Base-by-base conservation (phyloP, 768 basidiomycete genomes). In the Russula sp. region DNA sequence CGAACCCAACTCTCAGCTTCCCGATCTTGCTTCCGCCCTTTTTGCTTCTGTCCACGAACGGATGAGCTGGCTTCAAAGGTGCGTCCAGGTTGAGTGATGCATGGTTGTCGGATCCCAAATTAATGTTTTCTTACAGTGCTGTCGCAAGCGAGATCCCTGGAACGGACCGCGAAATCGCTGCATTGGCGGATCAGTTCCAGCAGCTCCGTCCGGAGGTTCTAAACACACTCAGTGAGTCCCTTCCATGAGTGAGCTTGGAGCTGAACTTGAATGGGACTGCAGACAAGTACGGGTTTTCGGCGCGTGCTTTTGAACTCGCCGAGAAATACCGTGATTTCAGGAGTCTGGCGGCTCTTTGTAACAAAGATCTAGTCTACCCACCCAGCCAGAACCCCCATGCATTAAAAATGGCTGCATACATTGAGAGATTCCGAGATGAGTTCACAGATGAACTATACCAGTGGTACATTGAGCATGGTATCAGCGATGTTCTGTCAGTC, bases 391-490 rank as follows among this genome's bases (percentile, higher is more conserved):
- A 89, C 67, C 85, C 87, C 1, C 77, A 88, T 67, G 76, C 78
- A 1, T 70, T 74, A 29, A 77, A 84, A 20, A 86, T 93, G 18
- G 81, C 86, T 67, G 70, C 72, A 5, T 97, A 93, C 72, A 83
- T 94, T 60, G 80, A 88, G 48, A 80, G 78, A 68, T 96, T 88
- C 74, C 83, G 86, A 53, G 85, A 92, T 38, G 84, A 83, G 13
- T 98, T 98, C 66, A 88, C 93, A 0, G 84, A 80, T n/a, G 87
- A 92, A 69, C 78, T 97, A n/a, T 95, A 90, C 69, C 82, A 84
- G 69, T 97, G 90, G 90, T 96, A 92, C 71, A 88, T 96, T 53
- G 89, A 93, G 66, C 86, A 94, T 65, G 90, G 92, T 89, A 59
- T 47, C 81, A 70, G 9, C 25, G 56, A 25, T 35, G 50, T 25